These are phyloP conservation scores for Lithocarpus polystachyus DNA, from an alignment of 306 rosid species.

Conservation along the genomic window DNA sequence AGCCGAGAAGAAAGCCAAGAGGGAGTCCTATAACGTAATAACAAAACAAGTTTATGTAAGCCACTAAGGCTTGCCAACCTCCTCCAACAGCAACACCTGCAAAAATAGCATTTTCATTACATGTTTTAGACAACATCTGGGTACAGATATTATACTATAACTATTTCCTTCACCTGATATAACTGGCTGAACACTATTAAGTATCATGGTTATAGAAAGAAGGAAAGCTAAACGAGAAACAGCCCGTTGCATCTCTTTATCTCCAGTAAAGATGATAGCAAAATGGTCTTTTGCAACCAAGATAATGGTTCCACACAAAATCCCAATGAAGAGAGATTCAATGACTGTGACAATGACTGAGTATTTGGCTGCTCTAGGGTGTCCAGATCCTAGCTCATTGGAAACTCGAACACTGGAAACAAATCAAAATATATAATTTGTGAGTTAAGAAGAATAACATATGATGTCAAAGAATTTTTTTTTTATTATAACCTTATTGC, in stretches of 20 bases:
- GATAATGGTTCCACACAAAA: conserved; percentile 46
- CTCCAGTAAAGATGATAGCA: conserved; percentile 68
- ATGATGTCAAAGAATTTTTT: background rate
- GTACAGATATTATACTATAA: background rate
- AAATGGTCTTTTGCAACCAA: conserved; percentile 58
- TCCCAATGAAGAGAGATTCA: conserved; percentile 67
- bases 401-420: conserved; percentile 77
- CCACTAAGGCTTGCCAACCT: conserved; percentile 96
- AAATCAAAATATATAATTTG: background rate
- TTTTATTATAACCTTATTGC: conserved; percentile 65
- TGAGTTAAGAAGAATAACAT: background rate
- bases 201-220: conserved; percentile 81
- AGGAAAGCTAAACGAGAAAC: conserved; percentile 78
- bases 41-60: conserved; percentile 81
- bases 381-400: conserved; percentile 92
- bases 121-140: background rate
- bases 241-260: conserved; percentile 73
- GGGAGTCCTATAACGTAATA: conserved; percentile 85
- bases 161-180: conserved; percentile 56
- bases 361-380: conserved; percentile 85
- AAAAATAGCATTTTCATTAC: background rate
- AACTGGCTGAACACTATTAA: conserved; percentile 89
- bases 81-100: conserved; percentile 98
- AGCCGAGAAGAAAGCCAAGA: conserved; percentile 82
- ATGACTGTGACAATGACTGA: conserved; percentile 47